phyloP scores from a whole-genome alignment of 1,284 basidiomycete genomes.

The Leccinum ponderosum region DNA sequence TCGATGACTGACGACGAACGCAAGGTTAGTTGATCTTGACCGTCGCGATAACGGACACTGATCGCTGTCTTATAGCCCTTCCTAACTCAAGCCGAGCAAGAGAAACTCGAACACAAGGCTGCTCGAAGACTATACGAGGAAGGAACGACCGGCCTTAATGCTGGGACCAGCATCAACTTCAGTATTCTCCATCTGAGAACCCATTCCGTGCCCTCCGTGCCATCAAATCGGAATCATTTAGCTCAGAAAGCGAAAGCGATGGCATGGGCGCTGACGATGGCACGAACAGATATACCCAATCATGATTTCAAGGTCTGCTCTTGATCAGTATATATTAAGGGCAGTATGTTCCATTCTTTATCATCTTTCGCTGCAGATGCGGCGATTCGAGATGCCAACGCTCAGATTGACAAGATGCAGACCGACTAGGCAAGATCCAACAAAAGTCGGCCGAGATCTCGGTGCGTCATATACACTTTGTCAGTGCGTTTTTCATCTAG shows the following conservation, averaged over 20 bases:
- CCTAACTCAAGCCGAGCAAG: slow-evolving; percentile 86
- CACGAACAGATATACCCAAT: slow-evolving; percentile 32
- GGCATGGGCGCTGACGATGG: slow-evolving; percentile 51
- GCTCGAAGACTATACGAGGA: slow-evolving; percentile 83
- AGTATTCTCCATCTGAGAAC: slow-evolving; percentile 60
- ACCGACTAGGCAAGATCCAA: too few relatives aligned
- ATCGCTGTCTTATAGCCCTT: slow-evolving; percentile 62
- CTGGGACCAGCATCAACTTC: slow-evolving; percentile 74
- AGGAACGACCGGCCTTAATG: slow-evolving; percentile 66
- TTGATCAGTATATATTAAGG: slow-evolving; percentile 4
- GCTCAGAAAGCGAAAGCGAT: slow-evolving; percentile 67
- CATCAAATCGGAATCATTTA: slow-evolving; percentile 56
- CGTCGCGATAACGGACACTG: neutral
- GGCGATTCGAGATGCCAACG: slow-evolving; percentile 58
- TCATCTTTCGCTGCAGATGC: slow-evolving; percentile 40
- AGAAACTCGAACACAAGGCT: slow-evolving; percentile 89
- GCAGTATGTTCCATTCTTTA: slow-evolving; percentile 5
- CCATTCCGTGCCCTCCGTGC: slow-evolving; percentile 49
- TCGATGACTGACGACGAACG: slow-evolving; percentile 90
- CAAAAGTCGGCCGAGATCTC: too few relatives aligned
- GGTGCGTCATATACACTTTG: too few relatives aligned
- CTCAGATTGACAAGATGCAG: too few relatives aligned
- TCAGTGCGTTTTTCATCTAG: too few relatives aligned
- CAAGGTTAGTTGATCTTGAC: slow-evolving; percentile 56
- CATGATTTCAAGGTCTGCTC: slow-evolving; percentile 21